These are phyloP conservation scores for Dioscorea dumetorum DNA, from an alignment of 106 monocot species.

Conservation along the genomic window DNA sequence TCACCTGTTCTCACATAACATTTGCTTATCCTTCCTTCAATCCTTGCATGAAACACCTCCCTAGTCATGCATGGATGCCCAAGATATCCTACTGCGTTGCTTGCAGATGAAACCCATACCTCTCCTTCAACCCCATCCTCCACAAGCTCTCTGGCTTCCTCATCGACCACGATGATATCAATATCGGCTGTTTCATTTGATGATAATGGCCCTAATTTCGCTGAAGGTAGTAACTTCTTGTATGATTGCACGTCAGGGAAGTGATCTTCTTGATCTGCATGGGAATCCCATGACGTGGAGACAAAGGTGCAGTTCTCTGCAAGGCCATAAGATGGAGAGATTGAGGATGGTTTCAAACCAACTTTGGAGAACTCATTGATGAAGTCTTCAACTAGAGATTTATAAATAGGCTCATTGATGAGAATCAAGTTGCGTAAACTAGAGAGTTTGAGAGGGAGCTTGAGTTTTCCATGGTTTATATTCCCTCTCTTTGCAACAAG, in stretches of 20 bases:
- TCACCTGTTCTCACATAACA: constrained; percentile 38
- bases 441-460: constrained; percentile 13
- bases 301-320: constrained; percentile 55
- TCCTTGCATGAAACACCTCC: constrained; percentile 22
- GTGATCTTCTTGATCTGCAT: background rate
- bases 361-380: constrained; percentile 12
- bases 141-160: constrained; percentile 21
- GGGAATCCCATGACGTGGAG: constrained; percentile 27
- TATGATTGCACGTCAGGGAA: constrained; percentile 14
- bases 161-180: constrained; percentile 22
- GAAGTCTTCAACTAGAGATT: constrained; percentile 20
- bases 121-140: constrained; percentile 45
- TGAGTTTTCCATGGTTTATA: constrained; percentile 3
- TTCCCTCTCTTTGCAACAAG: constrained; percentile 16
- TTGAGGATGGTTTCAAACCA: constrained; percentile 16
- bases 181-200: constrained; percentile 9
- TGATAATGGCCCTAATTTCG: constrained; percentile 6
- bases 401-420: constrained; percentile 39
- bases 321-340: constrained; percentile 36
- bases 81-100: constrained; percentile 34
- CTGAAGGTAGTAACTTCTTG: constrained; percentile 34
- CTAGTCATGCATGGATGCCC: constrained; percentile 13
- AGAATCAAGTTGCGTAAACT: constrained; percentile 28
- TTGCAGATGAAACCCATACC: constrained; percentile 34
- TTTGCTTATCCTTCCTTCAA: constrained; percentile 2